Evolutionary conservation across 2,329 filamentous ascomycete species (phyloP).

Genomic region (Mycogone perniciosa): DNA sequence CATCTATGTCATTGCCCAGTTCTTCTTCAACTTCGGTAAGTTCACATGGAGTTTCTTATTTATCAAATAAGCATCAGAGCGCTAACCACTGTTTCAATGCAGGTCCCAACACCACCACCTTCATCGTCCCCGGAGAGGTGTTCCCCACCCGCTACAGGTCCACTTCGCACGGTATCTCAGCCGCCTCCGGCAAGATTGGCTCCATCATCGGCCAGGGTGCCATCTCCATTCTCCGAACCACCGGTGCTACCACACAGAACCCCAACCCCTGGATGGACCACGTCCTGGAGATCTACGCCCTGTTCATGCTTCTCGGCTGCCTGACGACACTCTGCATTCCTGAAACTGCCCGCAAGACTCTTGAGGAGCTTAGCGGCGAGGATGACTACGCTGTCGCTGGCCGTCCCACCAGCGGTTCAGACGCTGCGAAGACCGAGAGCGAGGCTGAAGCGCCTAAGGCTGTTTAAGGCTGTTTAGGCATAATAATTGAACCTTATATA

Average conservation of each 20-base stretch:
- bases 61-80: neutral
- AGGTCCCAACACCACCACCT: constrained; percentile 51
- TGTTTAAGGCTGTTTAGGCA: constrained; percentile 8
- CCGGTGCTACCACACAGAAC: constrained; percentile 33
- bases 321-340: constrained; percentile 64
- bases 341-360: constrained; percentile 67
- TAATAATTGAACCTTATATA: neutral
- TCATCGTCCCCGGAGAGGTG: constrained; percentile 50
- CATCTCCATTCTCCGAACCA: constrained; percentile 47
- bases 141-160: constrained; percentile 53
- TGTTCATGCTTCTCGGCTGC: constrained; percentile 70
- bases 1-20: constrained; percentile 50
- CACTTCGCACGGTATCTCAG: constrained; percentile 52
- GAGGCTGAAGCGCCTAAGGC: constrained; percentile 3
- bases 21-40: constrained; percentile 52
- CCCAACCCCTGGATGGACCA: constrained; percentile 64
- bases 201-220: constrained; percentile 53
- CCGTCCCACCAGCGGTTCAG: neutral
- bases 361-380: constrained; percentile 53
- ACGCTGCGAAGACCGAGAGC: constrained; percentile 3
- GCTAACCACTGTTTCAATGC: neutral
- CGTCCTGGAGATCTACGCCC: constrained; percentile 66
- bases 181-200: constrained; percentile 49
- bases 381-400: constrained; percentile 24
- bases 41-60: neutral